Evolutionary conservation across 495 filamentous ascomycete species (phyloP).

Genomic region (Trichoderma asperelloides): DNA sequence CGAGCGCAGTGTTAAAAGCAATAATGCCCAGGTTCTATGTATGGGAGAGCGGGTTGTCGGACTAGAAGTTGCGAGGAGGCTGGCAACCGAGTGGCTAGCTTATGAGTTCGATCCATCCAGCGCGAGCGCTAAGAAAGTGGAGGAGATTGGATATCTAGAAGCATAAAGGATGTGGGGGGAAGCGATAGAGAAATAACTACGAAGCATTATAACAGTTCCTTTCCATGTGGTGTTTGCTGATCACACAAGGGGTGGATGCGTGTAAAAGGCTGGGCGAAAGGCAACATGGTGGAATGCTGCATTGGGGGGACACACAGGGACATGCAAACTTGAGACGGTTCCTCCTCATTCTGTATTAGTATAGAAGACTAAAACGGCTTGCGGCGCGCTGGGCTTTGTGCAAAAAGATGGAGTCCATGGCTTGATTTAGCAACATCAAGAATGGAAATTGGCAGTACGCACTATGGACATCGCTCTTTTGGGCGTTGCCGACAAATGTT

Average conservation of each 20-base stretch:
- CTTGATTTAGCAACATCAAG: not conserved
- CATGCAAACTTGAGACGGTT: not conserved
- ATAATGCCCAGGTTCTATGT: conserved; percentile 82
- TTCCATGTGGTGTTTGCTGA: not conserved
- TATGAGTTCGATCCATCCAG: conserved; percentile 72
- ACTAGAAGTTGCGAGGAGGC: conserved; percentile 64
- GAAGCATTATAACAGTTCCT: not conserved
- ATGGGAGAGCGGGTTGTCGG: conserved; percentile 82
- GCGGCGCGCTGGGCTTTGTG: not conserved
- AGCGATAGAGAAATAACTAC: not conserved
- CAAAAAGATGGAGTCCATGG: not conserved
- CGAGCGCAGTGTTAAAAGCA: conserved; percentile 71
- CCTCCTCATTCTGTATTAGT: not conserved
- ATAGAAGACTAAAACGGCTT: not conserved
- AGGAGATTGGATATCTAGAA: conserved; percentile 68
- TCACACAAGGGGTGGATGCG: not conserved
- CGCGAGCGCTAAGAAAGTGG: conserved; percentile 64
- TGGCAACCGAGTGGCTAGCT: conserved; percentile 74
- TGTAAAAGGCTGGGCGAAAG: not conserved
- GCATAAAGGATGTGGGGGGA: conserved; percentile 14
- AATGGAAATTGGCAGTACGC: not conserved
- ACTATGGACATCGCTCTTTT: not conserved
- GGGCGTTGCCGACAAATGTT: not conserved
- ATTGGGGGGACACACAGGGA: not conserved
- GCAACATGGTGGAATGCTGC: not conserved